These are phyloP conservation scores for Penicillium sp. DNA, from an alignment of 2,329 filamentous ascomycete genomes.

Conservation along the genomic window DNA sequence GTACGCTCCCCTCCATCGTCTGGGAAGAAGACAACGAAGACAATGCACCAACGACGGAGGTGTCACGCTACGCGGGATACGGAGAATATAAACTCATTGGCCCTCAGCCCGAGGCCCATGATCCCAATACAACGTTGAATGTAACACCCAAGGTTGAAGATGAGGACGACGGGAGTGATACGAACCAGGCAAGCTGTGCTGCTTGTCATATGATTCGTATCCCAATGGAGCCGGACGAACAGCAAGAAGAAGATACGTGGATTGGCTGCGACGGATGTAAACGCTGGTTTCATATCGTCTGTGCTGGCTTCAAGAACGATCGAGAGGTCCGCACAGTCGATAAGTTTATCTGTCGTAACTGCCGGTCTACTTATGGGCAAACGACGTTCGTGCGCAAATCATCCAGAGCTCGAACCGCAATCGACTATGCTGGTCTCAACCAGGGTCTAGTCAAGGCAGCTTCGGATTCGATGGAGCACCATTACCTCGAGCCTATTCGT, in stretches of 20 bases:
- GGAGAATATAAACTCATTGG: slow-evolving; percentile 15
- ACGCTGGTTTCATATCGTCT: slow-evolving; percentile 69
- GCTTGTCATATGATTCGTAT: slow-evolving; percentile 61
- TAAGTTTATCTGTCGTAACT: slow-evolving; percentile 67
- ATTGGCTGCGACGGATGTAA: slow-evolving; percentile 71
- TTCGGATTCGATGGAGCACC: slow-evolving; percentile 66
- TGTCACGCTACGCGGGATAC: slow-evolving; percentile 16
- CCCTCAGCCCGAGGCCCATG: slow-evolving; percentile 7
- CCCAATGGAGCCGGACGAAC: slow-evolving; percentile 55
- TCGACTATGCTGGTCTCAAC: slow-evolving; percentile 70
- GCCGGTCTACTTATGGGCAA: slow-evolving; percentile 62
- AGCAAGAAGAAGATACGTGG: slow-evolving; percentile 59
- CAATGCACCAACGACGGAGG: slow-evolving; percentile 17
- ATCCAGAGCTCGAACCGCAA: slow-evolving; percentile 64
- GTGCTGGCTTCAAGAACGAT: slow-evolving; percentile 67
- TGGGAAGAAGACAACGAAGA: slow-evolving; percentile 39
- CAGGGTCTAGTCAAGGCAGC: slow-evolving; percentile 68
- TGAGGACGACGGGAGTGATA: slow-evolving; percentile 33
- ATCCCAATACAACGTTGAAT: slow-evolving; percentile 20
- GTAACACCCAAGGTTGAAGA: slow-evolving; percentile 36
- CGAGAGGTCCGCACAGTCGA: slow-evolving; percentile 67
- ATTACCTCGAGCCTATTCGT: slow-evolving; percentile 69
- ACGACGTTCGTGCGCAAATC: slow-evolving; percentile 71
- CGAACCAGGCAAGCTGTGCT: slow-evolving; percentile 56
- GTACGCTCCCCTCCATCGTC: slow-evolving; percentile 37